Evolutionary conservation across 805 yeast genomes (phyloP), one percentile per base, ranked within the genome.

Genomic region (Lipomyces anomalus): DNA sequence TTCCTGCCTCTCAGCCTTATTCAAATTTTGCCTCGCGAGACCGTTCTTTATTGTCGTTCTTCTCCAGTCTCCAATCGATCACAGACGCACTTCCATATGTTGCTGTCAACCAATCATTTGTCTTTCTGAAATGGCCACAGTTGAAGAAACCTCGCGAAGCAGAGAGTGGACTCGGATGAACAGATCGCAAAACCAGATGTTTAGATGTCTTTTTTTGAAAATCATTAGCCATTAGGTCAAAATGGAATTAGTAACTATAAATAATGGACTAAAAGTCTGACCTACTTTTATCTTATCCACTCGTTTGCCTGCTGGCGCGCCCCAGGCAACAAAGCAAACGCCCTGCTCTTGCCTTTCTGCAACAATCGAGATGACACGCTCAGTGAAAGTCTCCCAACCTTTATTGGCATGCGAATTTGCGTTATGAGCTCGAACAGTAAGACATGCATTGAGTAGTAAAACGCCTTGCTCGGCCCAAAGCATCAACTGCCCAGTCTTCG

Each of bases 311-410:
- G 92, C 92, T 4, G 88, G 86, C 11, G 72, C 62, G 0, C 92
- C 92, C 92, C 92, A 84, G 0, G 92, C 86, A 71, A 88, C 67
- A 17, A 88, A 73, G 2, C 80, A 84, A 22, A 87, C 69, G 1
- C 86, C 87, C n/a, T 70, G 62, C 1, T 62, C 58, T 34, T 62
- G 57, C 6, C 61, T 52, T 11, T 64, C 57, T 18, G 70, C 69
- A 1, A 66, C 69, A 37, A 79, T 78, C 32, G 71, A 67, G 11
- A 92, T 74, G 1, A 80, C 87, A 26, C 76, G 71, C 58, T 78
- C 85, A 0, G 98, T 92, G 62, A 92, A 88, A 29, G 68, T 69
- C 59, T 89, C 97, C 98, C 98, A 92, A 0, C 98, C 98, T 55
- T 72, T 72, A 28, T 79, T 78, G 0, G 96, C 78, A 61, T 92